These are phyloP conservation scores for Tritrichomonas musculus DNA, from an alignment of 208 protist genomes.

Conservation along the genomic window DNA sequence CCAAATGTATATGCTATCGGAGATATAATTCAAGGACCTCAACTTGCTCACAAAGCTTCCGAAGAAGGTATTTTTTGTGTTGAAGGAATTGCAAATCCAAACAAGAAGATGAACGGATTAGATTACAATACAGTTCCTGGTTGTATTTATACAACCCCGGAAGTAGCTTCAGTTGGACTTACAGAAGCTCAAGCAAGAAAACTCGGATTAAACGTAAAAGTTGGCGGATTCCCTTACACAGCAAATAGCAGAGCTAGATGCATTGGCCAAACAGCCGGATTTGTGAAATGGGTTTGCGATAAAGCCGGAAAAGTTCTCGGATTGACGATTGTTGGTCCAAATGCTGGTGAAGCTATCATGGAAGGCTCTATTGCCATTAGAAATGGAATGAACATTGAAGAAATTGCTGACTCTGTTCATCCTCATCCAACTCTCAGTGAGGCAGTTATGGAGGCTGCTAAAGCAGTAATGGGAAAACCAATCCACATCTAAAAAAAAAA, in stretches of 20 bases:
- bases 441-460: constrained; percentile 23
- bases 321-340: constrained; percentile 27
- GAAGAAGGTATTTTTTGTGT: constrained; percentile 68
- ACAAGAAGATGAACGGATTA: constrained; percentile 70
- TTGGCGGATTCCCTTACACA: constrained; percentile 93
- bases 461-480: not conserved
- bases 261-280: constrained; percentile 41
- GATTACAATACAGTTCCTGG: constrained; percentile 85
- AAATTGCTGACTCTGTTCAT: not conserved
- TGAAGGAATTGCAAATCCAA: constrained; percentile 68
- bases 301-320: not conserved
- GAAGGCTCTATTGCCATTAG: constrained; percentile 15
- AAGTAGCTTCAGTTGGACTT: constrained; percentile 58
- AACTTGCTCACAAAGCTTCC: constrained; percentile 99
- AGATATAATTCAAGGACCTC: constrained; percentile 91
- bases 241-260: constrained; percentile 94
- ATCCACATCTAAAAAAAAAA: not conserved
- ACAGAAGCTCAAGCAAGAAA: constrained; percentile 45
- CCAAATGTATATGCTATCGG: constrained; percentile 93
- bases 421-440: constrained; percentile 34
- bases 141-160: constrained; percentile 98
- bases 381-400: not conserved
- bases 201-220: constrained; percentile 54
- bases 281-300: constrained; percentile 44
- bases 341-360: constrained; percentile 30